Conservation (phyloP, 352 stramenopile genomes). For the Aphanomyces invadans region DNA sequence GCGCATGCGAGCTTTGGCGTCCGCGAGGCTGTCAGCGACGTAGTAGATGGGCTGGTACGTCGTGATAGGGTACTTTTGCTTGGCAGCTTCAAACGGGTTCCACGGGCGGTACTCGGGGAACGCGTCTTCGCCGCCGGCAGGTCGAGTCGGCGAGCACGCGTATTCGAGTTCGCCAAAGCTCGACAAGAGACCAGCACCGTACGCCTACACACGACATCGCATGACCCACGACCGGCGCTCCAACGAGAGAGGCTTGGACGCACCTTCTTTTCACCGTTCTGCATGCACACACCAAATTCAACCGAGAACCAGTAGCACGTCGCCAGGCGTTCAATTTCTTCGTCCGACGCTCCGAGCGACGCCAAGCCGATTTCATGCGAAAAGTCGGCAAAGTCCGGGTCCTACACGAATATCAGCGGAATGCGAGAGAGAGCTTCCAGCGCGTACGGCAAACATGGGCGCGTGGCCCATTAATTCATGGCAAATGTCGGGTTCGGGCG, state of each 20-base stretch:
- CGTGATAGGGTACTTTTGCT: slow-evolving; percentile 96
- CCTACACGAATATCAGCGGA: slow-evolving; percentile 33
- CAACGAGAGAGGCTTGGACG: background rate
- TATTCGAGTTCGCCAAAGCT: slow-evolving; percentile 97
- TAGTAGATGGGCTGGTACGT: slow-evolving; percentile 97
- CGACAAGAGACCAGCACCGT: slow-evolving; percentile 93
- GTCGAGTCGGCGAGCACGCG: slow-evolving; percentile 66
- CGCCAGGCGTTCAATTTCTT: slow-evolving; percentile 91
- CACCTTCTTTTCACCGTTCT: slow-evolving; percentile 90
- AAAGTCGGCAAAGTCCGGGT: slow-evolving; percentile 97
- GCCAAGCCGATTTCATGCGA: slow-evolving; percentile 95
- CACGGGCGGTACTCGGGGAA: slow-evolving; percentile 87
- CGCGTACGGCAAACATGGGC: slow-evolving; percentile 92
- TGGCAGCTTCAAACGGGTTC: slow-evolving; percentile 89
- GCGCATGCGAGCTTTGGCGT: slow-evolving; percentile 92
- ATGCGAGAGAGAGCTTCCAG: no score
- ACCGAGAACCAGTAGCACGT: slow-evolving; percentile 98
- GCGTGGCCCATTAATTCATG: slow-evolving; percentile 95
- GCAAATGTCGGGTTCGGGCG: slow-evolving; percentile 97
- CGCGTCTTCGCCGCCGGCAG: slow-evolving; percentile 47
- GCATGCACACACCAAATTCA: slow-evolving; percentile 94
- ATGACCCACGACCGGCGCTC: no score
- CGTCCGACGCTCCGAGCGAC: slow-evolving; percentile 91
- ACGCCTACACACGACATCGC: slow-evolving; percentile 46
- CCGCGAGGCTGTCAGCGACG: slow-evolving; percentile 89